Base-by-base conservation (phyloP, 2,329 filamentous ascomycete genomes). In the Xylaria digitata region DNA sequence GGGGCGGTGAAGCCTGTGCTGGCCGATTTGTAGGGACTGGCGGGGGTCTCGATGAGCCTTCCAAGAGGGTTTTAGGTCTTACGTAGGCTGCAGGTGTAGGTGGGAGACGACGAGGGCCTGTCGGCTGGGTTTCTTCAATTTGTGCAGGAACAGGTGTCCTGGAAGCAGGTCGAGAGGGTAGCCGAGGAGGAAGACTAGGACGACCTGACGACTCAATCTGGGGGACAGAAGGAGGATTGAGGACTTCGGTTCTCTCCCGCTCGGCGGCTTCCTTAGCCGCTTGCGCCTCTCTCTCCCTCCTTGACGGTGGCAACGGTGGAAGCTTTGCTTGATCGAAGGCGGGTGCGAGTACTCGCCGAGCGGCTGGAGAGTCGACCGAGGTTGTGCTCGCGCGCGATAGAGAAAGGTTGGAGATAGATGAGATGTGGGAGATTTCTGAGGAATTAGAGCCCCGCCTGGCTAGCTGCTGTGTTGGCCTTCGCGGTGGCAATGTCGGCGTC, bases 391-490 rank as follows among this genome's bases (percentile, higher is more conserved):
- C 82, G 23, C 79, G 80, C 1, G 86, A 86, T 8, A 86, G 70
- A 0, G 87, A 89, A 23, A 85, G 75, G 1, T 81, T 82, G 3
- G 88, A 89, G 17, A 86, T 73, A 11, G 81, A 81, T 6, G 87
- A 90, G 45, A 82, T 78, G 64, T 85, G 80, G 2, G 87, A 89
- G 13, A 83, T 72, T 34, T 87, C 86, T 2, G 88, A 90, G 0
- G 87, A 85, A 48, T 84, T 84, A 19, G 88, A 90, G 55, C 82
- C 85, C 62, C 85, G 82, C 26, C 87, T 82, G 5, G 78, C 75
- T 40, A 84, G 75, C 15, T 78, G 76, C 67, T 85, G 82, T 6
- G 80, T 76, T 1, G 83, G 75, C 30, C 82, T 82, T 34, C 87
- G 82, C 17, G 85, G 80, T 15, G 87, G 85, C 19, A 88, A 76